Conservation (phyloP, 2,329 filamentous ascomycete species). For the Xylariaceae sp. region DNA sequence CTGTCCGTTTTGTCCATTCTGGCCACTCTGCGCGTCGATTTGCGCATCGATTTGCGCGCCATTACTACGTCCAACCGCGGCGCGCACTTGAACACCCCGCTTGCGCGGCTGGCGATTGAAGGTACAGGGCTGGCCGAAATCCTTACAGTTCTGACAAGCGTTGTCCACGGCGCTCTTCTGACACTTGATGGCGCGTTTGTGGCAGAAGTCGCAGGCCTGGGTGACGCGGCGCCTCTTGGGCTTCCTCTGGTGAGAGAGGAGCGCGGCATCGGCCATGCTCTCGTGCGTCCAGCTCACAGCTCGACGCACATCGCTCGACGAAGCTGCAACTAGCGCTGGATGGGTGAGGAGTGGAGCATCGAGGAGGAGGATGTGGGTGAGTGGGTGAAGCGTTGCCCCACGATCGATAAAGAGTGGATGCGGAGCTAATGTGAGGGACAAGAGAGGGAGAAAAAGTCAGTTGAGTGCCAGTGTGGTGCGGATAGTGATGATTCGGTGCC, state of each 20-base stretch:
- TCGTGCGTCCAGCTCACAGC: too few species aligned
- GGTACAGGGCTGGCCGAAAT: constrained; percentile 6
- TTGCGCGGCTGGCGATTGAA: constrained; percentile 5
- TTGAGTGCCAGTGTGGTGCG: too few species aligned
- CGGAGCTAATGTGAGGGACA: not conserved
- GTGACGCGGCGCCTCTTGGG: constrained; percentile 7
- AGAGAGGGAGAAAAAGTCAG: not conserved
- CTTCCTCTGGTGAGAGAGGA: not conserved
- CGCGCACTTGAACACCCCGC: constrained; percentile 1
- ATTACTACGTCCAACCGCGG: not conserved
- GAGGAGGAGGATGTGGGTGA: too few species aligned
- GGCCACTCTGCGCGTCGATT: not conserved
- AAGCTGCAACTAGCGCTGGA: too few species aligned
- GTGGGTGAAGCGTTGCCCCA: not conserved
- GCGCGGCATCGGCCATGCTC: too few species aligned
- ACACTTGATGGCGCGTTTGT: constrained; percentile 8
- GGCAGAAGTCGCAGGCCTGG: constrained; percentile 10
- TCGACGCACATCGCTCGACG: too few species aligned
- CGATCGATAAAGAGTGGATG: not conserved
- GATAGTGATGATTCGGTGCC: too few species aligned
- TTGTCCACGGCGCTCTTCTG: constrained; percentile 1
- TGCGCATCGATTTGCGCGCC: not conserved
- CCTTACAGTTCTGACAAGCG: constrained; percentile 6
- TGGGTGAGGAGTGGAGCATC: too few species aligned
- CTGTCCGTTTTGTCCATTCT: too few species aligned